Percentiles rank a stretch among this genome's conserved stretches.
Conservation (phyloP, 2,329 filamentous ascomycete species). For the Aspergillus luchuensis region DNA sequence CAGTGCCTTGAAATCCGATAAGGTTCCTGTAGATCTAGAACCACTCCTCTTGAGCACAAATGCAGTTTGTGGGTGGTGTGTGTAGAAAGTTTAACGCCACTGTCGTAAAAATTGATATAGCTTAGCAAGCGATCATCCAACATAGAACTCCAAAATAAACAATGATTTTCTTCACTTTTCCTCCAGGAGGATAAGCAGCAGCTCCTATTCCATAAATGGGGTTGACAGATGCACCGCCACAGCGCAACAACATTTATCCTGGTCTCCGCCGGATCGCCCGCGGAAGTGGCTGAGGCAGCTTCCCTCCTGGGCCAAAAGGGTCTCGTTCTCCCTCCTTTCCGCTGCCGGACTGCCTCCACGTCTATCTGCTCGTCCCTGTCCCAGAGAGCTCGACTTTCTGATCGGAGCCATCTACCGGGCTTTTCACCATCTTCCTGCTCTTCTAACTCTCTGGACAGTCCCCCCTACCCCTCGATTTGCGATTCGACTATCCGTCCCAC, state of each 20-base stretch:
- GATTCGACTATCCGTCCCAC: conserved; percentile 3
- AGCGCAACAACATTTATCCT: conserved; percentile 35
- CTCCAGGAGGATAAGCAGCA: no score
- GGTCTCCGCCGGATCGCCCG: conserved; percentile 31
- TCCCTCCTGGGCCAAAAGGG: conserved; percentile 18
- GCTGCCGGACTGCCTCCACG: conserved; percentile 7
- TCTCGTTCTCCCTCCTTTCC: conserved; percentile 13
- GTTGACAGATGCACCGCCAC: conserved; percentile 29
- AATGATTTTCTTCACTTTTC: no score
- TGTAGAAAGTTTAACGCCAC: not conserved
- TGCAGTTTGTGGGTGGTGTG: not conserved
- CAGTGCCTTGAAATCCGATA: conserved; percentile 4
- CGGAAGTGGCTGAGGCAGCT: conserved; percentile 31
- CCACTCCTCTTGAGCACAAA: not conserved
- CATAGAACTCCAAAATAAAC: no score
- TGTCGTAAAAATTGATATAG: not conserved
- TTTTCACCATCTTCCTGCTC: not conserved
- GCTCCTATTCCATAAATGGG: no score
- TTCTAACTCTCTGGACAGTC: not conserved
- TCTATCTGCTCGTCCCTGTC: not conserved
- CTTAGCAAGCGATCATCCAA: no score
- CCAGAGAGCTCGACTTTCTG: not conserved
- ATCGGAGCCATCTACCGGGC: not conserved
- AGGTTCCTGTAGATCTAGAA: not conserved
- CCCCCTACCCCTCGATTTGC: not conserved